Base-by-base conservation (phyloP, 345 rosid genomes). In the Salix koriyanagi region DNA sequence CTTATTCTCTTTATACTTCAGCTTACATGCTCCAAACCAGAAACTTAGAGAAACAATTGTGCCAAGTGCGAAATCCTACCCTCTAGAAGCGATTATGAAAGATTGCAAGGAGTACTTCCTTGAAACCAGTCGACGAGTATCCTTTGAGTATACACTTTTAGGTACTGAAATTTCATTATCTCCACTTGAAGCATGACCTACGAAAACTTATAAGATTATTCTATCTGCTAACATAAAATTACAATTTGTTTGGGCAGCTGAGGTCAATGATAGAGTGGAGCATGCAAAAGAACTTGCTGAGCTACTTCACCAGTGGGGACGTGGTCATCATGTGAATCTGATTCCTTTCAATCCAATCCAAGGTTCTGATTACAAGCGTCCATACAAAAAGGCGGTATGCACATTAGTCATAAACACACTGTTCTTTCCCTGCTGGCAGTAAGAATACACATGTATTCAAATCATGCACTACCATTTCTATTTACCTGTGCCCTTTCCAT, bases 21-120 rank as follows among this genome's bases (percentile, higher is more conserved):
- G 98, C 91, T 83, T 96, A 78, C 98, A 92, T 82, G 97, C 99
- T 74, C 93, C 99, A 76, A 92, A 83, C 84, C 97, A 93, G 90
- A 82, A 88, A 82, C 97, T 95, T 60, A 83, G 96, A 76, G 99
- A 93, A 84, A 85, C 87, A 56, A 91, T 94, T 73, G 99, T 92
- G 41, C 98, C 99, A 61, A 92, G 98, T 86, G 97, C 99, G 61
- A 96, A 96, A 87, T 87, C 96, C 73, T 96, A 92, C 77, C 98
- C 99, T 14, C 82, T 96, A 72, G 92, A 90, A 72, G 97, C 99
- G 74, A 83, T 96, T 67, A 91, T 96, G 98, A 83, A 89, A 77
- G 99, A 94, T 81, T 94, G 98, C 85, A 88, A 81, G 84, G 97
- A 92, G 58, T 94, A 96, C 89, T 89, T 91, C 60, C 81, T 75